Evolutionary conservation across 2,329 filamentous ascomycete genomes (phyloP).

Genomic region (Hypoxylon sp.): DNA sequence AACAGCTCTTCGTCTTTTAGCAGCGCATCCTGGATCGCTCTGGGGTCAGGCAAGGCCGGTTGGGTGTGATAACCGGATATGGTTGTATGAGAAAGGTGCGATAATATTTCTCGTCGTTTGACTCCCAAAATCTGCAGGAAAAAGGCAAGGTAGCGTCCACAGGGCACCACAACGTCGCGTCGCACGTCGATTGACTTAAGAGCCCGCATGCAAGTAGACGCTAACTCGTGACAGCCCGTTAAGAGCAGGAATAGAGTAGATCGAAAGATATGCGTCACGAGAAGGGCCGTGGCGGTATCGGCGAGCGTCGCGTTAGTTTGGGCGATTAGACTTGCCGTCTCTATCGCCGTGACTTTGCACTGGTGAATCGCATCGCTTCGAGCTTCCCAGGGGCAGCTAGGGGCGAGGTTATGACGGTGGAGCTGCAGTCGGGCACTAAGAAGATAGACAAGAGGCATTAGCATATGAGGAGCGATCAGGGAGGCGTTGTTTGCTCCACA

Average conservation of each 20-base stretch:
- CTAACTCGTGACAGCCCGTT: slow-evolving; percentile 77
- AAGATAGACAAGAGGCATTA: slow-evolving; percentile 81
- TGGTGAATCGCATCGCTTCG: slow-evolving; percentile 79
- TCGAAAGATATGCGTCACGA: slow-evolving; percentile 88
- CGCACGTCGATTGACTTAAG: slow-evolving; percentile 77
- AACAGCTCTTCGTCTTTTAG: slow-evolving; percentile 85
- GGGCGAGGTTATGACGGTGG: slow-evolving; percentile 88
- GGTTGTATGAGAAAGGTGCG: slow-evolving; percentile 47
- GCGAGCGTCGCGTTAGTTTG: slow-evolving; percentile 72
- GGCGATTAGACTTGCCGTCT: slow-evolving; percentile 81
- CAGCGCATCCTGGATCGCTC: slow-evolving; percentile 54
- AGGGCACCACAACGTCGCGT: slow-evolving; percentile 79
- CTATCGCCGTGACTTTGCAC: slow-evolving; percentile 78
- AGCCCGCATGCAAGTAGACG: slow-evolving; percentile 78
- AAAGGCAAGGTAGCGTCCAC: slow-evolving; percentile 84
- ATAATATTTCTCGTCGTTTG: slow-evolving; percentile 62
- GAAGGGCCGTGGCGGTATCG: slow-evolving; percentile 76
- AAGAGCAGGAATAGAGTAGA: slow-evolving; percentile 84
- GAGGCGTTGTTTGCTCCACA: slow-evolving; percentile 76
- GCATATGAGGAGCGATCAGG: slow-evolving; percentile 77
- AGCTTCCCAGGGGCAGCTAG: slow-evolving; percentile 73
- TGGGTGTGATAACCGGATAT: slow-evolving; percentile 45
- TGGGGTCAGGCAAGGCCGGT: slow-evolving; percentile 38
- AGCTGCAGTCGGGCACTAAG: slow-evolving; percentile 87
- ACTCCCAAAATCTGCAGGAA: slow-evolving; percentile 77